Conservation (phyloP, 2,329 filamentous ascomycete species). For the Colletotrichum zoysiae region DNA sequence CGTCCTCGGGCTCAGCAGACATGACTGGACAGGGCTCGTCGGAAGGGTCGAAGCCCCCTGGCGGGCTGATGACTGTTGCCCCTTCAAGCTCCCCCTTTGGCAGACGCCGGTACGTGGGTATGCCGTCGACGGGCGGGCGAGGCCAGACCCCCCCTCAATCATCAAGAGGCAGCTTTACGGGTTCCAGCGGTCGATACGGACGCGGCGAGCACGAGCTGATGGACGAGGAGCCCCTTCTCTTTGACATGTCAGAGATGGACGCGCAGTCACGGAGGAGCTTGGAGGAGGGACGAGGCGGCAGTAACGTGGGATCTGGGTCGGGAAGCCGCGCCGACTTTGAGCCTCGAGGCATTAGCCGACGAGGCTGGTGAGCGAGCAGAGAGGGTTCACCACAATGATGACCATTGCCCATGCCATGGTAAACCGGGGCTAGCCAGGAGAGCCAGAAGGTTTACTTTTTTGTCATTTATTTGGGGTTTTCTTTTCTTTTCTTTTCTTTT, state of each 20-base stretch:
- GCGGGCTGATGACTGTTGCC: constrained; percentile 56
- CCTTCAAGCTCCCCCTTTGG: constrained; percentile 61
- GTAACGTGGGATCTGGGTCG: constrained; percentile 53
- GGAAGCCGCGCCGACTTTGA: constrained; percentile 56
- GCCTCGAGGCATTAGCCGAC: constrained; percentile 51
- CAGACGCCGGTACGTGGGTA: constrained; percentile 60
- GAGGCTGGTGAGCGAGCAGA: constrained; percentile 52
- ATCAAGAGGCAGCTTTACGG: constrained; percentile 60
- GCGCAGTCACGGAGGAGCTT: constrained; percentile 69
- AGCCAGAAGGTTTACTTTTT: neutral
- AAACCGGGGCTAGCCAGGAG: neutral
- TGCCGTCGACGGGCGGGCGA: constrained; percentile 51
- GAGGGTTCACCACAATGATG: neutral
- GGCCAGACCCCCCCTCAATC: constrained; percentile 60
- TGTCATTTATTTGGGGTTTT: neutral
- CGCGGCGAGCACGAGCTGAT: constrained; percentile 62
- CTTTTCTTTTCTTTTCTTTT: too few species aligned
- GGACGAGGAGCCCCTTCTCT: constrained; percentile 78
- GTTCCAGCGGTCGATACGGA: constrained; percentile 53
- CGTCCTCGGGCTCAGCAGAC: constrained; percentile 54
- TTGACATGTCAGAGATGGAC: constrained; percentile 80
- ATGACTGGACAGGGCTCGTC: constrained; percentile 57
- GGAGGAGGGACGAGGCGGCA: constrained; percentile 63
- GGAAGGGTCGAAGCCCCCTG: constrained; percentile 60
- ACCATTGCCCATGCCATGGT: neutral